These are phyloP conservation scores for Insectozyma bohioensis DNA, from an alignment of 1,139 yeast species.

Conservation along the genomic window DNA sequence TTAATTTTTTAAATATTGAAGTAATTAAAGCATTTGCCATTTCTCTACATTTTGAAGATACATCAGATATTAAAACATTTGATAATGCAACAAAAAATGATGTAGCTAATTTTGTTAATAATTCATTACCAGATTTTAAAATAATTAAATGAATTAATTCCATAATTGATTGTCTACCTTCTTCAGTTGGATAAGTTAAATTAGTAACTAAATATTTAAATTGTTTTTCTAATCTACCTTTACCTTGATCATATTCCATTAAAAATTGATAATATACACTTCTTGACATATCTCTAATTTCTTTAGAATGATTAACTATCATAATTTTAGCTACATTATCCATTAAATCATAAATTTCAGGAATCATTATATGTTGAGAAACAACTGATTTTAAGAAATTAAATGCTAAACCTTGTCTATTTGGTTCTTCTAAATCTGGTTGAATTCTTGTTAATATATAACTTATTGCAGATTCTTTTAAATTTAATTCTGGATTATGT, in stretches of 20 bases:
- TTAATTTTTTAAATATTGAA: constrained; percentile 53
- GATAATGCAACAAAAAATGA: constrained; percentile 85
- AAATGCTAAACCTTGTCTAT: constrained; percentile 84
- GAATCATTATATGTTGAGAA: constrained; percentile 69
- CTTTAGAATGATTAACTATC: constrained; percentile 86
- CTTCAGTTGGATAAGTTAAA: constrained; percentile 78
- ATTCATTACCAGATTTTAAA: constrained; percentile 61
- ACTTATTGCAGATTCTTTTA: constrained; percentile 73
- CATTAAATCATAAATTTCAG: constrained; percentile 90
- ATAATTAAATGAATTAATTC: constrained; percentile 76
- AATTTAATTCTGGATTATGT: constrained; percentile 60
- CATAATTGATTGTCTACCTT: constrained; percentile 89
- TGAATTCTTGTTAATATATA: constrained; percentile 73
- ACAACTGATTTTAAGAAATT: constrained; percentile 77
- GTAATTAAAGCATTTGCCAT: constrained; percentile 70
- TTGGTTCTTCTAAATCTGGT: constrained; percentile 92
- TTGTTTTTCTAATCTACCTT: constrained; percentile 80
- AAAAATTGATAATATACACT: constrained; percentile 81
- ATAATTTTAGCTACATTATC: constrained; percentile 78
- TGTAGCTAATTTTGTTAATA: constrained; percentile 60
- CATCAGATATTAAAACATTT: constrained; percentile 76
- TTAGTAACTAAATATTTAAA: constrained; percentile 82
- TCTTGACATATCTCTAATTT: constrained; percentile 84
- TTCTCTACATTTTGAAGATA: constrained; percentile 78
- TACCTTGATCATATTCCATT: constrained; percentile 94